Conservation (phyloP, 2,329 filamentous ascomycete species). For the Claviceps sp. region DNA sequence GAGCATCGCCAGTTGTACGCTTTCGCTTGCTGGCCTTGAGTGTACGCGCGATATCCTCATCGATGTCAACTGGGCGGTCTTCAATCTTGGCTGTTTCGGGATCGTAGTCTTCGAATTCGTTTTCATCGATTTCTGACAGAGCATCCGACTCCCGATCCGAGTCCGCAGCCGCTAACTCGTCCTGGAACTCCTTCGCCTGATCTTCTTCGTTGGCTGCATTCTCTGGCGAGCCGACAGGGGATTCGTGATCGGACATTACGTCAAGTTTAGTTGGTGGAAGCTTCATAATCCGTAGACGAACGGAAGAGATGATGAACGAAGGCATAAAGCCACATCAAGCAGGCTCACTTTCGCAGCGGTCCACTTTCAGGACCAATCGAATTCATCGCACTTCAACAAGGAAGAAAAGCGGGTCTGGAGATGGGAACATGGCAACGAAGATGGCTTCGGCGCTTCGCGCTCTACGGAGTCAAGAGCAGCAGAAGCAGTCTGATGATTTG, state of each 20-base stretch:
- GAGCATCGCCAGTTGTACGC: slow-evolving; percentile 46
- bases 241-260: slow-evolving; percentile 34
- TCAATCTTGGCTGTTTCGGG: slow-evolving; percentile 49
- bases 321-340: background rate
- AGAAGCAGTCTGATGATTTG: background rate
- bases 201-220: slow-evolving; percentile 26
- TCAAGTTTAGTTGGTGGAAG: background rate
- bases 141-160: slow-evolving; percentile 45
- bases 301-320: background rate
- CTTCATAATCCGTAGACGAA: background rate
- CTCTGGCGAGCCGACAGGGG: slow-evolving; percentile 24
- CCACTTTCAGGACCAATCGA: background rate
- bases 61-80: slow-evolving; percentile 51
- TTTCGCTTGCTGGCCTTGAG: slow-evolving; percentile 54
- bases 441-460: no score
- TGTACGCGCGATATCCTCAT: slow-evolving; percentile 50
- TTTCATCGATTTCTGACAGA: slow-evolving; percentile 56
- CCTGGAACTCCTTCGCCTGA: slow-evolving; percentile 26
- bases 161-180: slow-evolving; percentile 26
- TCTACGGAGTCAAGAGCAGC: background rate
- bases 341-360: background rate
- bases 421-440: no score
- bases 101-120: slow-evolving; percentile 58
- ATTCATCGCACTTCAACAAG: background rate
- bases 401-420: background rate